Evolutionary conservation across 1,139 yeast genomes (phyloP), one percentile per base, ranked within the genome.

Genomic region (Blastobotrys persicus): DNA sequence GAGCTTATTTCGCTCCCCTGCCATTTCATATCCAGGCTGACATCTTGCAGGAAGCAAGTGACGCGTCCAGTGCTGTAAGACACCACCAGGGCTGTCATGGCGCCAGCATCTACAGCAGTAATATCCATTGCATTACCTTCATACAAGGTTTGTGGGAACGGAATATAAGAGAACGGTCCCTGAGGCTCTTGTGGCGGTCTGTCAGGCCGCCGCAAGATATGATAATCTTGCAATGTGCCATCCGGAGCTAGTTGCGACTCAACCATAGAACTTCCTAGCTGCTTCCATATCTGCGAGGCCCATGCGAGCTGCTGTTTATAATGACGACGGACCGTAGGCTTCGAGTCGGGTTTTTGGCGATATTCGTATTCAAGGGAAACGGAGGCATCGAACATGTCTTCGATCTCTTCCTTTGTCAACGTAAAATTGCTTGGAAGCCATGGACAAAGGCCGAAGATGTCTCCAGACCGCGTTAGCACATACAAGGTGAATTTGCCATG

Each of bases 371-470:
- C 65, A 17, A 57, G 60, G 4, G 67, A 60, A 11, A 66, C 67
- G 4, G 79, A 73, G 49, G 72, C 71, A 54, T 78, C 75, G 49
- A 79, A 67, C 5, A 77, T 57, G 2, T 57, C 62, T 20, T 68
- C 70, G 5, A 74, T 54, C 57, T 72, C 70, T 0, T 58, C 53
- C 44, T 62, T 58, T 0, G 72, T 49, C 13, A 77, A 65, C 0
- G 69, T 62, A 20, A 77, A 60, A 18, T 63, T 59, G 2, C 64
- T 55, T 0, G 87, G 85, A 20, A 77, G 59, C 61, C 80, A 80
- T 9, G 88, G 88, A 52, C 75, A 77, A 1, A 82, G 64, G 0
- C 76, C 71, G 56, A 72, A 80, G 1, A 83, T 54, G 54, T 82
- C 84, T 9, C 82, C 78, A 37, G 78, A 83, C n/a, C 67, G 59